Percentiles rank a stretch among this genome's conserved stretches.
These are phyloP conservation scores for Fistulinella prunicolor DNA, from an alignment of 768 basidiomycete genomes.

Conservation along the genomic window DNA sequence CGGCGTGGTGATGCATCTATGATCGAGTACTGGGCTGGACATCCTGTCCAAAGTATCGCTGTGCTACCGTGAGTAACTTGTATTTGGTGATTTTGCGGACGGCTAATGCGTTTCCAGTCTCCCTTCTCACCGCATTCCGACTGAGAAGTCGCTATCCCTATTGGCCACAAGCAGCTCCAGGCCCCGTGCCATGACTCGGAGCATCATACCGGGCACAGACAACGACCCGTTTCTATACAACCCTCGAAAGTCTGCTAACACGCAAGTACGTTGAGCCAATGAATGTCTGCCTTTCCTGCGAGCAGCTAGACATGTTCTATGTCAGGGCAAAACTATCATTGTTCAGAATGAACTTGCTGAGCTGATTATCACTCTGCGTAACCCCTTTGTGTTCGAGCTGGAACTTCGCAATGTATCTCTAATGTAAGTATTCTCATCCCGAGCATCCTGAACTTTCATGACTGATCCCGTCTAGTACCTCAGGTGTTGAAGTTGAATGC, in stretches of 20 bases:
- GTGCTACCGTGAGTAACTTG: slow-evolving; percentile 61
- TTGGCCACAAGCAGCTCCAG: slow-evolving; percentile 42
- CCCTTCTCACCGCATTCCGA: slow-evolving; percentile 64
- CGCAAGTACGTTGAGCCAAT: slow-evolving; percentile 51
- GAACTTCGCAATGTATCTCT: slow-evolving; percentile 79
- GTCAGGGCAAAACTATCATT: slow-evolving; percentile 57
- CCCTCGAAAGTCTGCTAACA: slow-evolving; percentile 61
- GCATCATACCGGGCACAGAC: slow-evolving; percentile 53
- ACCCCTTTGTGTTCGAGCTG: slow-evolving; percentile 90
- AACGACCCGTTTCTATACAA: slow-evolving; percentile 91
- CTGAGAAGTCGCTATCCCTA: slow-evolving; percentile 66
- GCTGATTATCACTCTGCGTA: slow-evolving; percentile 79
- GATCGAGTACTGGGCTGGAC: slow-evolving; percentile 86
- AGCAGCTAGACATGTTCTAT: neutral
- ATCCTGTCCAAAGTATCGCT: slow-evolving; percentile 75
- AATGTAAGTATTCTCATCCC: slow-evolving; percentile 48
- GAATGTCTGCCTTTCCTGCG: slow-evolving; percentile 1
- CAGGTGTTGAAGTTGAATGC: slow-evolving; percentile 73
- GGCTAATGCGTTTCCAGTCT: slow-evolving; percentile 45
- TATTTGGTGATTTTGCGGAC: neutral
- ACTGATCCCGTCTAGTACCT: slow-evolving; percentile 54
- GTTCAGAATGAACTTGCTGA: slow-evolving; percentile 85
- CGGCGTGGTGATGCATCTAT: slow-evolving; percentile 70
- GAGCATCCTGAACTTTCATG: neutral
- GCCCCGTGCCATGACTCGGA: slow-evolving; percentile 36